Evolutionary conservation across 768 basidiomycete species (phyloP), one percentile per base, ranked within the genome.

Genomic region (Boletus barrowsii): DNA sequence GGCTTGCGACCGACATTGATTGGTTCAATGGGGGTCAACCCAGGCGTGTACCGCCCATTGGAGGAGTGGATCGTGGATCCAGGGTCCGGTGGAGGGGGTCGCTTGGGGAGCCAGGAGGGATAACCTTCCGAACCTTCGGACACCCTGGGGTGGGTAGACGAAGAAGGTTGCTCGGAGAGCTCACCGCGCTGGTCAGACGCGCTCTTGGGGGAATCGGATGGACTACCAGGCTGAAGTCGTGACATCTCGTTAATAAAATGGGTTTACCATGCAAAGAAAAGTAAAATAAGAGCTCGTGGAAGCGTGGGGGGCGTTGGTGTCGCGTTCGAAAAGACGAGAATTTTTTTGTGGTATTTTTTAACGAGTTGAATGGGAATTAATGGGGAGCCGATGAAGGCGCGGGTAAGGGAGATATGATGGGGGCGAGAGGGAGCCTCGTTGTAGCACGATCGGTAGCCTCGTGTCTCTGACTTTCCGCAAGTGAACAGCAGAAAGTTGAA

Each of bases 41-140:
- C 67, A 6, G 70, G 62, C 17, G 73, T 69, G 57, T 55, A 64
- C 60, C 60, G 67, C n/a, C 75, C 76, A 45, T 79, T 73, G 26
- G 80, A 81, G 8, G 82, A 83, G 54, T 83, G 83, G 51, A 87
- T 70, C 2, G 87, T 89, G 10, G 87, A 87, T 4, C 80, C 80
- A 4, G 91, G 90, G 9, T 82, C 82, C 0, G 90, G 90, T 1
- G 83, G 87, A 15, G 83, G 84, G 3, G 91, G 90, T 14, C 90
- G 79, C 55, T 76, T 82, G 17, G 90, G 90, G 2, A 93, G 83
- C 90, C 90, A 93, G 22, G 87, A 85, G 3, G 90, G 90, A 66
- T 93, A 93, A 14, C 84, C 84, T 59, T 88, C 87, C 17, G 79
- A 79, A 48, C 70, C 60, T 61, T 82, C 79, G 48, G 69, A 73